Evolutionary conservation across 1,139 yeast genomes (phyloP), one percentile per base, ranked within the genome.

Genomic region (Pichia sp.): DNA sequence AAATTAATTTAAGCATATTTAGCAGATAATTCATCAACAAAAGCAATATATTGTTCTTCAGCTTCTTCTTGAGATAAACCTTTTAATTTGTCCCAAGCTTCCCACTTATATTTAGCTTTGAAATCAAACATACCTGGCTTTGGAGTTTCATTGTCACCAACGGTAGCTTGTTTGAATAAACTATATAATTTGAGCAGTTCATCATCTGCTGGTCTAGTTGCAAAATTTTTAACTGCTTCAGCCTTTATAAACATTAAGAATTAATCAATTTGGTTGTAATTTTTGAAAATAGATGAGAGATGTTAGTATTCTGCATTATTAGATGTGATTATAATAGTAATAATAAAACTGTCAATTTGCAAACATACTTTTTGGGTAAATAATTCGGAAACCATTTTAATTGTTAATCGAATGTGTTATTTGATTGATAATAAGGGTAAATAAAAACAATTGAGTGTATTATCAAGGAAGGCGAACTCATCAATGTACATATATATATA

Each of bases 91-190:
- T 83, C 84, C 98, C 98, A 92, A 25, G 97, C 78, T 67, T 88
- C 90, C 97, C 97, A 92, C 78, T 92, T 92, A 79, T 86, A 86
- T 72, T 92, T 90, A 60, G 92, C 97, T 75, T 86, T 86, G 72
- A 92, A 78, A 72, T 90, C 95, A 69, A 90, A 87, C 56, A 86
- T 72, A 56, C 96, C 95, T 49, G 95, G 86, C 70, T 85, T 85
- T 52, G 80, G 72, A 53, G 95, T 85, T 68, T 75, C 77, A 75
- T 86, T 86, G 78, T 92, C 98, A 58, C 98, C 98, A 52, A 83
- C 84, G 43, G 97, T 90, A 57, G 97, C 95, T 73, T 92, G 98
- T 73, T 92, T 92, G 83, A 78, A 92, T 63, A 92, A 78, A 40
- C 94, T 97, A 73, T 92, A 92, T 63, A 85, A 73, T 60, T 78